phyloP scores from a whole-genome alignment of 805 yeast species.

The Schizosaccharomyces octosporus region DNA sequence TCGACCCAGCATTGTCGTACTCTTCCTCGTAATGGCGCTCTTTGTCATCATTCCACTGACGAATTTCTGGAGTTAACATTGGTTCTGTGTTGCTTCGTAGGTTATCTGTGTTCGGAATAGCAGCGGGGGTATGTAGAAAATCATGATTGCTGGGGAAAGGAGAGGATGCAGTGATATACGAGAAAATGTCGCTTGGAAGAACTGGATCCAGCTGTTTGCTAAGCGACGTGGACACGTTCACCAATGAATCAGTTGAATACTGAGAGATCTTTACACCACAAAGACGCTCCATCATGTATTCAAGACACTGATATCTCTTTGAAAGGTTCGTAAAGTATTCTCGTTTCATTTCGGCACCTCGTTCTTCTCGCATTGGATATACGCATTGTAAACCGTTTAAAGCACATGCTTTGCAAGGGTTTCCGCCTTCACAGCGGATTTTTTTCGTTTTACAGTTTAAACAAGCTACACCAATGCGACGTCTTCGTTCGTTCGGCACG shows the following conservation, averaged over 20 bases:
- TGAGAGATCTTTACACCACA: background rate
- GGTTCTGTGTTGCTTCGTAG: no score
- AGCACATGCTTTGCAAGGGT: background rate
- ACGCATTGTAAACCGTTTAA: background rate
- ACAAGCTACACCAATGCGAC: background rate
- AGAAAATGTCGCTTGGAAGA: background rate
- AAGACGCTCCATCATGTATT: background rate
- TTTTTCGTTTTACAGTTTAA: background rate
- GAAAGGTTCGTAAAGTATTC: background rate
- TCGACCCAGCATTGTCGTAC: background rate
- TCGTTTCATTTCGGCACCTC: background rate
- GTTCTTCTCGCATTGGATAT: background rate
- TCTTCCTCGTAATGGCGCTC: background rate
- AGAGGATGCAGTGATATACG: background rate
- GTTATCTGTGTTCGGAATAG: no score
- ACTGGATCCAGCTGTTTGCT: background rate
- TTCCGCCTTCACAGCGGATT: background rate
- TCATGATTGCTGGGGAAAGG: no score
- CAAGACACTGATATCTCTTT: background rate
- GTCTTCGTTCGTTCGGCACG: background rate
- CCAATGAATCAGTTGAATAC: background rate
- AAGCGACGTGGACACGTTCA: background rate
- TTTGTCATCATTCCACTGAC: no score
- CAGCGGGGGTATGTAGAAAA: no score
- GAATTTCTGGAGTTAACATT: no score